Evolutionary conservation across 306 rosid species (phyloP).

Genomic region (Lathyrus tuberosus): DNA sequence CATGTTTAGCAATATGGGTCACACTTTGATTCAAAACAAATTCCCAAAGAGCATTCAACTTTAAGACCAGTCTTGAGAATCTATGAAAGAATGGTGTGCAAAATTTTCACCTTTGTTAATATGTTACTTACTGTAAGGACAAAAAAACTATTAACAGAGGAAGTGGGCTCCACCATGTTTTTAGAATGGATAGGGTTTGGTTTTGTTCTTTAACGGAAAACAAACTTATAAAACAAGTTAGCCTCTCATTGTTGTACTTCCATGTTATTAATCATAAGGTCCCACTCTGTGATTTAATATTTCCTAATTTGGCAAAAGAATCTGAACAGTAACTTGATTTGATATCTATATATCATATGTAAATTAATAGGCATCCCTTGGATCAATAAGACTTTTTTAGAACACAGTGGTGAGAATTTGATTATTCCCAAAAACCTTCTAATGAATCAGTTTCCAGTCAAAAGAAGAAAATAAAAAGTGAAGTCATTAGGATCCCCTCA

Average conservation of each 20-base stretch:
- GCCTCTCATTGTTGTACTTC: slow-evolving; percentile 37
- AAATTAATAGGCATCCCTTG: slow-evolving; percentile 33
- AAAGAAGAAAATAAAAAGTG: slow-evolving; percentile 17
- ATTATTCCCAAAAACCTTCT: slow-evolving; percentile 13
- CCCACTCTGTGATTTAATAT: slow-evolving; percentile 40
- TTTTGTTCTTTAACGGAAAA: slow-evolving; percentile 34
- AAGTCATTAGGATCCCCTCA: slow-evolving; percentile 17
- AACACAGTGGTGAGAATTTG: not conserved
- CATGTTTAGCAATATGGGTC: slow-evolving; percentile 39
- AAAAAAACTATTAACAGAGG: slow-evolving; percentile 20
- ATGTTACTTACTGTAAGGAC: slow-evolving; percentile 25
- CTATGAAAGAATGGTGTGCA: slow-evolving; percentile 41
- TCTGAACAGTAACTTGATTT: slow-evolving; percentile 8
- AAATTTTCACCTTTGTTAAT: slow-evolving; percentile 32
- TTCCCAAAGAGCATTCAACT: slow-evolving; percentile 51
- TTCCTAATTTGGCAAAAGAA: slow-evolving; percentile 47
- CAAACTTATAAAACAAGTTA: slow-evolving; percentile 37
- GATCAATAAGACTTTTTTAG: slow-evolving; percentile 38
- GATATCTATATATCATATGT: slow-evolving; percentile 6
- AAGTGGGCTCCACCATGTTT: slow-evolving; percentile 48
- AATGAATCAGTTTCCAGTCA: slow-evolving; percentile 29
- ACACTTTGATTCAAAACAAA: slow-evolving; percentile 51
- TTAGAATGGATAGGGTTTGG: slow-evolving; percentile 29
- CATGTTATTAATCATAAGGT: slow-evolving; percentile 37
- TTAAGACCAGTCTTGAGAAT: slow-evolving; percentile 77